Conservation (phyloP, 441 rosid species). For the Pelargonium australe region DNA sequence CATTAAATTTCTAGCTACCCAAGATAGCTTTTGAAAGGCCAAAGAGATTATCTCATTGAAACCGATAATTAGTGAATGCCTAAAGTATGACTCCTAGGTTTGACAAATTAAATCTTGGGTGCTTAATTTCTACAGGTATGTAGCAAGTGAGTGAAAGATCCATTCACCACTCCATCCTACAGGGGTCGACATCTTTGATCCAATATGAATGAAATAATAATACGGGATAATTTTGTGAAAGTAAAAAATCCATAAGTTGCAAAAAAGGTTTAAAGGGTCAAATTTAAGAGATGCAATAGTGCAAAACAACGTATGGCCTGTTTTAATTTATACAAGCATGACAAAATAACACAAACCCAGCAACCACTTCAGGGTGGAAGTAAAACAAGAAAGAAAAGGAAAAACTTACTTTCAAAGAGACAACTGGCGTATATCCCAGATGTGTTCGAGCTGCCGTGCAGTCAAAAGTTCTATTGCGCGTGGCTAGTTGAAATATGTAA, state of each 20-base stretch:
- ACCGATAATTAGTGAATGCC: conserved; percentile 1
- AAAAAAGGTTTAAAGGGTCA: not conserved
- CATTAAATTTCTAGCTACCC: conserved; percentile 1
- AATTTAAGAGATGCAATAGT: not conserved
- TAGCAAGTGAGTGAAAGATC: not conserved
- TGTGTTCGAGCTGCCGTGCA: conserved; percentile 68
- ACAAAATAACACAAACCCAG: not conserved
- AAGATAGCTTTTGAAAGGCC: not conserved
- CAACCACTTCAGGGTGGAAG: not conserved
- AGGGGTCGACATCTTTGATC: not conserved
- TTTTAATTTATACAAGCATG: not conserved
- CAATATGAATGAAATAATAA: not conserved
- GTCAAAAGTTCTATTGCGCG: conserved; percentile 66
- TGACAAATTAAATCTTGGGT: not conserved
- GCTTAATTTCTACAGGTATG: not conserved
- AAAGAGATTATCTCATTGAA: not conserved
- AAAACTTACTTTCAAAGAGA: conserved; percentile 59
- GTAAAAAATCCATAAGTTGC: not conserved
- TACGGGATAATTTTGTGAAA: too few relatives aligned
- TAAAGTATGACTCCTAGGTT: not conserved
- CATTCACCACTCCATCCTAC: not conserved
- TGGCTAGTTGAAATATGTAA: conserved; percentile 51
- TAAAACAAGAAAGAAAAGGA: conserved; percentile 9
- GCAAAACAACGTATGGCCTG: not conserved
- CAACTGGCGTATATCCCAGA: conserved; percentile 62